A percentile compares a stretch with the other conserved stretches of the same genome.
These are phyloP conservation scores for Trebouxiophyceae sp. DNA, from an alignment of 163 green algal genomes.

Conservation along the genomic window DNA sequence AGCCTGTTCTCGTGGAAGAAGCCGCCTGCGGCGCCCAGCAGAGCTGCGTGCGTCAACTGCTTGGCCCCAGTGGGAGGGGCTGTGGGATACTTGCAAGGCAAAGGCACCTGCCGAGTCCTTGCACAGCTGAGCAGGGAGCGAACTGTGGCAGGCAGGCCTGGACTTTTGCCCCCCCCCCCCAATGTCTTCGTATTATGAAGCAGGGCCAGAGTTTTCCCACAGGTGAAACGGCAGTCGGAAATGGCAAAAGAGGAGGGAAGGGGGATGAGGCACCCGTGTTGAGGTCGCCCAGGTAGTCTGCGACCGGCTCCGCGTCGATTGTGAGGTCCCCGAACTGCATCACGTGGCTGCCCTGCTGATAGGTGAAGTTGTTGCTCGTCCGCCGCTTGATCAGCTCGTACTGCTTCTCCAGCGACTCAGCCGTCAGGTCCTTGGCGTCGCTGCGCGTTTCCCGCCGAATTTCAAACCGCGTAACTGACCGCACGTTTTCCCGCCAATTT, in stretches of 20 bases:
- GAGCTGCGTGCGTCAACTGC: too few relatives aligned
- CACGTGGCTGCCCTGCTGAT: slow-evolving; percentile 66
- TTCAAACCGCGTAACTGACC: slow-evolving; percentile 89
- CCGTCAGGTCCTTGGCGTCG: slow-evolving; percentile 45
- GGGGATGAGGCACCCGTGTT: slow-evolving; percentile 18
- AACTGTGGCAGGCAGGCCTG: too few relatives aligned
- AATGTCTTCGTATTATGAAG: too few relatives aligned
- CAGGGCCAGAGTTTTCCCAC: too few relatives aligned
- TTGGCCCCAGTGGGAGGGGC: too few relatives aligned
- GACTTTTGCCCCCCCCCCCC: too few relatives aligned
- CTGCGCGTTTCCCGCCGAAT: slow-evolving; percentile 36
- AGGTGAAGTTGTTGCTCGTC: slow-evolving; percentile 66
- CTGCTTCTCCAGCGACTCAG: slow-evolving; percentile 78
- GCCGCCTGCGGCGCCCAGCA: too few relatives aligned
- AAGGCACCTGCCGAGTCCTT: too few relatives aligned
- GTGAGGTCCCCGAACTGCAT: slow-evolving; percentile 68
- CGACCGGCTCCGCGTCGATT: slow-evolving; percentile 62
- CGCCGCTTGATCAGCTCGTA: slow-evolving; percentile 64
- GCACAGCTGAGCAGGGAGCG: too few relatives aligned
- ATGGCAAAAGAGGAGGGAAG: neutral
- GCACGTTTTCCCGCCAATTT: slow-evolving; percentile 96
- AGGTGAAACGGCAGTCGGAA: too few relatives aligned
- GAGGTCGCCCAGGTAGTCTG: slow-evolving; percentile 57
- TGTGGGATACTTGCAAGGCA: too few relatives aligned
- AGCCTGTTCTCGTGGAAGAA: too few relatives aligned